A percentile compares a stretch with the other conserved stretches of the same genome.
Conservation (phyloP, 306 rosid species). For the Cucumis sativus region DNA sequence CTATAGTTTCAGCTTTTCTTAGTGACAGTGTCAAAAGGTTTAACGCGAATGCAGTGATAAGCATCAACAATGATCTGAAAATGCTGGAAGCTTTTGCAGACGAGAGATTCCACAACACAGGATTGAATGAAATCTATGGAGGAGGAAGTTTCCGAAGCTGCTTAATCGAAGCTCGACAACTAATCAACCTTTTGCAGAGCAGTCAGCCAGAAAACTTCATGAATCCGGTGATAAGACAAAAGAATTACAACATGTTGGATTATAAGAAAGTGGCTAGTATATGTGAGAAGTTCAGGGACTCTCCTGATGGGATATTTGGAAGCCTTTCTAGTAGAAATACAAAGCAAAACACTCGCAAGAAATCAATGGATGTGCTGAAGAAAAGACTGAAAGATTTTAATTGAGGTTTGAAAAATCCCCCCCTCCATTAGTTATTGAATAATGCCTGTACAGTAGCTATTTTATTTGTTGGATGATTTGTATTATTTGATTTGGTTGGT, state of each 20-base stretch:
- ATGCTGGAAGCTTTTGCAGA: conserved; percentile 66
- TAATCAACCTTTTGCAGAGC: conserved; percentile 68
- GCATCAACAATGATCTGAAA: conserved; percentile 43
- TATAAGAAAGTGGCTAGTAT: conserved; percentile 62
- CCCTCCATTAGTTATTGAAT: not conserved
- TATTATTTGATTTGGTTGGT: not conserved
- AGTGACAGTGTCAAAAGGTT: conserved; percentile 76
- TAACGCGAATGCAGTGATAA: conserved; percentile 47
- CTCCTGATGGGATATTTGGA: conserved; percentile 76
- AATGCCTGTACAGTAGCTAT: not conserved
- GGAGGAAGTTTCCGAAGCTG: conserved; percentile 44
- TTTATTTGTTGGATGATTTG: not conserved
- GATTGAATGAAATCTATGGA: conserved; percentile 51
- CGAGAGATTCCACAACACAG: conserved; percentile 51
- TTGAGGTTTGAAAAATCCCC: conserved; percentile 6
- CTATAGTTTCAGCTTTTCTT: conserved; percentile 53
- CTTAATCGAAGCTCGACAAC: conserved; percentile 64
- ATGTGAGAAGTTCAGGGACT: conserved; percentile 77
- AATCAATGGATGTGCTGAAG: conserved; percentile 76
- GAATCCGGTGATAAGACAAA: conserved; percentile 93
- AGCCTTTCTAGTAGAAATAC: conserved; percentile 63
- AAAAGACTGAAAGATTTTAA: conserved; percentile 80
- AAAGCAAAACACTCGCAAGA: conserved; percentile 75
- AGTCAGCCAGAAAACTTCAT: conserved; percentile 95
- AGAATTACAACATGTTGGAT: conserved; percentile 65